Percentiles rank a stretch among this genome's conserved stretches.
Evolutionary conservation across 2,329 filamentous ascomycete species (phyloP).

Genomic region (Trichoderma guizhouense): DNA sequence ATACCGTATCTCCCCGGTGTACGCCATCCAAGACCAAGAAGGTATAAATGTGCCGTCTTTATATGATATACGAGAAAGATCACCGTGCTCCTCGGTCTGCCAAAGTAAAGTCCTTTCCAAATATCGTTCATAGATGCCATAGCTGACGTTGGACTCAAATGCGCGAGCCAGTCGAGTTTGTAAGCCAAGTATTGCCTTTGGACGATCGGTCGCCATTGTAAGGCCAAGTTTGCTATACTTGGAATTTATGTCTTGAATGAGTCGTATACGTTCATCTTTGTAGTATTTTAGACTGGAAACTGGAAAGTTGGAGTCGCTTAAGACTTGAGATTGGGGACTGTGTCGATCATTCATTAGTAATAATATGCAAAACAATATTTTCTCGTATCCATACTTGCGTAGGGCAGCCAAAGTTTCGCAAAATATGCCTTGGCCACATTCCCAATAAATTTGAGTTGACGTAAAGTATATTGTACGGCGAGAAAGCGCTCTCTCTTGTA

Average conservation of each 20-base stretch:
- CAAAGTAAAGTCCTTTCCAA: background rate
- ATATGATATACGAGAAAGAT: background rate
- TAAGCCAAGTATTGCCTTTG: background rate
- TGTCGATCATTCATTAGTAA: background rate
- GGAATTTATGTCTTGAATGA: background rate
- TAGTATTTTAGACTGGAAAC: background rate
- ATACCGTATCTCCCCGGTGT: background rate
- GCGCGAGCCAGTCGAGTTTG: background rate
- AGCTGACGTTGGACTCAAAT: background rate
- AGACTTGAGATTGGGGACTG: background rate
- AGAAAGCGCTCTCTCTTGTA: constrained; percentile 38
- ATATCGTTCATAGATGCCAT: background rate
- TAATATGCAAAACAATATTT: fast-evolving
- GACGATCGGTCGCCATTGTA: background rate
- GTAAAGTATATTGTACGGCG: constrained; percentile 38
- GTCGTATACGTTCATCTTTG: background rate
- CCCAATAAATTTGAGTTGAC: constrained; percentile 35
- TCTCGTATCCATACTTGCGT: background rate
- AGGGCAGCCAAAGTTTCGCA: background rate
- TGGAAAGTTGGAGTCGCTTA: background rate
- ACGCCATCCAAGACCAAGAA: constrained; percentile 3
- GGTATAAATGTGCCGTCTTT: background rate
- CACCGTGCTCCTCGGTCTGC: background rate
- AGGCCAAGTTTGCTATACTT: background rate
- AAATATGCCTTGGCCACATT: constrained; percentile 32